Conservation (phyloP, 2,329 filamentous ascomycete genomes). For the Rhexocercosporidium sp. region DNA sequence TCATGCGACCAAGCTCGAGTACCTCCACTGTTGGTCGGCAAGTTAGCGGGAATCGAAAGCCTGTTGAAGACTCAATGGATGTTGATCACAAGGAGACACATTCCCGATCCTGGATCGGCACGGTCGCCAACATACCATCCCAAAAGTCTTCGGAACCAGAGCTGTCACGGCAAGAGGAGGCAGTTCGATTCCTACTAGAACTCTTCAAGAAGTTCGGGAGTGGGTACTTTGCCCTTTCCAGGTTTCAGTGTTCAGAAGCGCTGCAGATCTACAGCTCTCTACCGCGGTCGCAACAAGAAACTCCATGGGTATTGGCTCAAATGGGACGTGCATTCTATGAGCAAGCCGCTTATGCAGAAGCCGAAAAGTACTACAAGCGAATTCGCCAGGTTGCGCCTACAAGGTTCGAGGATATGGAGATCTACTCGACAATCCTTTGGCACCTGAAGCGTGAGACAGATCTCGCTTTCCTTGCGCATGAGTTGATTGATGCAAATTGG, state of each 20-base stretch:
- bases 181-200: constrained; percentile 77
- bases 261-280: constrained; percentile 75
- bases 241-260: constrained; percentile 80
- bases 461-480: constrained; percentile 88
- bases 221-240: constrained; percentile 78
- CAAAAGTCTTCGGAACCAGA: constrained; percentile 52
- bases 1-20: constrained; percentile 70
- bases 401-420: constrained; percentile 91
- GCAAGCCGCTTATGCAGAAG: constrained; percentile 82
- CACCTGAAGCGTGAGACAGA: constrained; percentile 92
- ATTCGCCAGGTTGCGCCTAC: constrained; percentile 82
- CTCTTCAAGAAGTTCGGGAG: constrained; percentile 81
- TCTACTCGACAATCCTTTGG: constrained; percentile 99
- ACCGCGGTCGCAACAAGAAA: constrained; percentile 78
- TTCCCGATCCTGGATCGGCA: constrained; percentile 32
- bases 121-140: constrained; percentile 35
- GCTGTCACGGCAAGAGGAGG: constrained; percentile 71
- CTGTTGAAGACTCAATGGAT: constrained; percentile 71
- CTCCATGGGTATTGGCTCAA: constrained; percentile 90
- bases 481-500: constrained; percentile 85
- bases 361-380: constrained; percentile 83
- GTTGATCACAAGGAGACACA: constrained; percentile 68
- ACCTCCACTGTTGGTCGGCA: constrained; percentile 79
- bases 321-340: constrained; percentile 93
- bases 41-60: constrained; percentile 89